A percentile compares a stretch with the other conserved stretches of the same genome.
Evolutionary conservation across 768 basidiomycete genomes (phyloP).

Genomic region (Lactarius trivialis): DNA sequence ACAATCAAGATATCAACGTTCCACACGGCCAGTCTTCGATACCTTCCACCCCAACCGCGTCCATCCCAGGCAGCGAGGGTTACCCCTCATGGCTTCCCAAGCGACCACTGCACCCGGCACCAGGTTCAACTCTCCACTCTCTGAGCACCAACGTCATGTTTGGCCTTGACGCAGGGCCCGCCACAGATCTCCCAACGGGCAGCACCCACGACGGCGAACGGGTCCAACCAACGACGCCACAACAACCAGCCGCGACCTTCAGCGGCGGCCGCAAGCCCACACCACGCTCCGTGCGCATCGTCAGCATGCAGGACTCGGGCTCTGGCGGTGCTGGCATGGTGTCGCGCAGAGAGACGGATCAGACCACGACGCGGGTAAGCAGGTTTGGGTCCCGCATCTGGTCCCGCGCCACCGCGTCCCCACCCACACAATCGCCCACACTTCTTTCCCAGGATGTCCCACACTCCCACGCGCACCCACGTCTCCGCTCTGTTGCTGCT

Average conservation of each 20-base stretch:
- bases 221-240: background rate
- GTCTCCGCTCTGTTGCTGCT: background rate
- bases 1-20: background rate
- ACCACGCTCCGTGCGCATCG: constrained; percentile 75
- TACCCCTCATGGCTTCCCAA: constrained; percentile 63
- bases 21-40: too few relatives aligned
- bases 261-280: constrained; percentile 69
- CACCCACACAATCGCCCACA: constrained; percentile 35
- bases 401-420: constrained; percentile 49
- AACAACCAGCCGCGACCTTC: constrained; percentile 30
- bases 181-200: constrained; percentile 22
- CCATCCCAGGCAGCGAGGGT: constrained; percentile 21
- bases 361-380: constrained; percentile 41
- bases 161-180: too few relatives aligned
- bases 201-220: background rate
- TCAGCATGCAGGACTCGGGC: constrained; percentile 49
- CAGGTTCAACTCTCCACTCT: too few relatives aligned
- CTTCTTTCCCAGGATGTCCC: constrained; percentile 34
- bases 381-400: constrained; percentile 36
- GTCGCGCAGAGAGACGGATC: constrained; percentile 39
- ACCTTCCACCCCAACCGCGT: too few relatives aligned
- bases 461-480: background rate
- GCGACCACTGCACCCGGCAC: too few relatives aligned
- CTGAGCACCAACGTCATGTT: constrained; percentile 20
- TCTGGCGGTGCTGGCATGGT: background rate